A percentile compares a stretch with the other conserved stretches of the same genome.
These are phyloP conservation scores for Aspergillus ostianus DNA, from an alignment of 495 filamentous ascomycete species.

Conservation along the genomic window DNA sequence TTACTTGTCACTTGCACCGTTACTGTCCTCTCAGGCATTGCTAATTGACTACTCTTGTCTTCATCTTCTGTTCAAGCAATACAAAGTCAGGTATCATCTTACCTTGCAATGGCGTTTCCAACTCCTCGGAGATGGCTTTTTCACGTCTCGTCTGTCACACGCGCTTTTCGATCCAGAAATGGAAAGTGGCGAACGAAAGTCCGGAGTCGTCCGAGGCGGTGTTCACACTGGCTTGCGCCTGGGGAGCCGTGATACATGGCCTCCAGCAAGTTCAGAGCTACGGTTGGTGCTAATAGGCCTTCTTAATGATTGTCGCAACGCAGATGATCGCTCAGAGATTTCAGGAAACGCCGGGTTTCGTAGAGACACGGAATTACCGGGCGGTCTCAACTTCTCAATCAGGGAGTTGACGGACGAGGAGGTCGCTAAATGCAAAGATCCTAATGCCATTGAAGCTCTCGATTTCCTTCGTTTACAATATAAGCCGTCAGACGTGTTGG, in stretches of 20 bases:
- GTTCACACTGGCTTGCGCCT: conserved; percentile 78
- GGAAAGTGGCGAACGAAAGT: conserved; percentile 69
- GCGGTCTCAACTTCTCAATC: conserved; percentile 81
- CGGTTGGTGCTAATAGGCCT: conserved; percentile 85
- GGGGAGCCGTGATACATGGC: conserved; percentile 77
- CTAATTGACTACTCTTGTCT: conserved; percentile 76
- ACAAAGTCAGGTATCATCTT: conserved; percentile 73
- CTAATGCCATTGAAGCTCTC: conserved; percentile 75
- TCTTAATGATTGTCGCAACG: conserved; percentile 68
- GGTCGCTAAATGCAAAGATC: conserved; percentile 74
- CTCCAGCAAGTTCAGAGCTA: conserved; percentile 88
- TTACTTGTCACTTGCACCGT: conserved; percentile 70
- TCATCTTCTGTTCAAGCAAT: conserved; percentile 73
- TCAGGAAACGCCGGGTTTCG: conserved; percentile 23
- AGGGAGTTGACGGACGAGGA: conserved; percentile 76
- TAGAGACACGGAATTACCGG: conserved; percentile 61
- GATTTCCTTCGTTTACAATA: conserved; percentile 91
- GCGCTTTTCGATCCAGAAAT: conserved; percentile 87
- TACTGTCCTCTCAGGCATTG: conserved; percentile 69
- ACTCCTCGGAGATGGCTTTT: conserved; percentile 79
- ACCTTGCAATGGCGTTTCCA: conserved; percentile 76
- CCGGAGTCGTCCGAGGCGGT: conserved; percentile 64
- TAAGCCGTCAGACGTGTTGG: conserved; percentile 69
- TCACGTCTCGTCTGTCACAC: conserved; percentile 72
- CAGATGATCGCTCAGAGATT: conserved; percentile 20